Evolutionary conservation across 148 eudicot species (phyloP), one percentile per base, ranked within the genome.

Genomic region (Oxyria digyna): DNA sequence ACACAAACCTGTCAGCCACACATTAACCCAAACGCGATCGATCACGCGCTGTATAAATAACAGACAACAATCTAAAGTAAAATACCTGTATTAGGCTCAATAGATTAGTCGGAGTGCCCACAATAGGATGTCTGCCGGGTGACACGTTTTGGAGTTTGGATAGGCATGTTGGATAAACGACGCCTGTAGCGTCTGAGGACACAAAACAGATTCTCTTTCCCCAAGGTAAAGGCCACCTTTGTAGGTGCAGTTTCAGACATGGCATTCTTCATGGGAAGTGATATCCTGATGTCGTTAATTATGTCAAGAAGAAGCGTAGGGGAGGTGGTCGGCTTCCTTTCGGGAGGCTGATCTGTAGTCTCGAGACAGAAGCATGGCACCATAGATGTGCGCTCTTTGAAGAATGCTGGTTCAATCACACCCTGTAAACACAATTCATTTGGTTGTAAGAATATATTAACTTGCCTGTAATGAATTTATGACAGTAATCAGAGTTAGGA

Each of bases 131-230:
- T 35, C 38, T 35, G n/a, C n/a, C n/a, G n/a, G n/a, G n/a, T n/a
- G n/a, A n/a, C n/a, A n/a, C n/a, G n/a, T n/a, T n/a, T n/a, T n/a
- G n/a, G n/a, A n/a, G n/a, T n/a, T n/a, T n/a, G n/a, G n/a, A 71
- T 79, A n/a, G 86, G 77, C 66, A 85, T 88, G 77, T 75, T 88
- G 27, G 97, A 77, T 67, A 91, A 71, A 0, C 96, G 86, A 3
- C 99, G 97, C 72, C 83, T 94, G 81, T 94, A 94, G 33, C 99
- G 85, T 80, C 91, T 91, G 9, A 94, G 89, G n/a, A 94, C 99
- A 7, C 97, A 91, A 4, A 92, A 96, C 49, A 94, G 71, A 67
- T 94, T 94, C 77, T 88, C 99, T 75, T 94, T 94, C 37, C 99
- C 99, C 78, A 86, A 91, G 0, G 99, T 97, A 45, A 88, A 94